phyloP scores from a whole-genome alignment of 176 grass and related monocot genomes.

The Zoysia pacifica region DNA sequence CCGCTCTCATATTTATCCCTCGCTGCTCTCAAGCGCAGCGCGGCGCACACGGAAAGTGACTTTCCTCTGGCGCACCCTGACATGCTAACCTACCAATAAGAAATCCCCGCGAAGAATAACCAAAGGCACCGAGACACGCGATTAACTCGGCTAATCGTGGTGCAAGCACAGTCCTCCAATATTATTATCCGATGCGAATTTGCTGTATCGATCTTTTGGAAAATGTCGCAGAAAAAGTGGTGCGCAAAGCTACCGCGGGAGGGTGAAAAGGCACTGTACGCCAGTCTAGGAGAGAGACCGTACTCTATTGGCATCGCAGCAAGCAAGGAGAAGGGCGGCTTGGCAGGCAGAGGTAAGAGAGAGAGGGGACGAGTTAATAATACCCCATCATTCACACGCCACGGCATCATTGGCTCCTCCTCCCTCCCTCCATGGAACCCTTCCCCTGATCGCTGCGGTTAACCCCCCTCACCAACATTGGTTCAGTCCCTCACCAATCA shows the following conservation, averaged over 20 bases:
- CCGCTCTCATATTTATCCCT: neutral
- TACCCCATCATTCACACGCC: slow-evolving; percentile 67
- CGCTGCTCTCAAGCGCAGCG: no score
- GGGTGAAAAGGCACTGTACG: slow-evolving; percentile 25
- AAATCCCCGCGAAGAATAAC: no score
- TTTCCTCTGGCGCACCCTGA: no score
- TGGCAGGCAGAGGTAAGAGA: slow-evolving; percentile 22
- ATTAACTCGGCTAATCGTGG: no score
- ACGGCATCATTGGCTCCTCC: slow-evolving; percentile 50
- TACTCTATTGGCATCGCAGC: slow-evolving; percentile 44
- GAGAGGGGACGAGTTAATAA: slow-evolving; percentile 50
- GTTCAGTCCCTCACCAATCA: no score
- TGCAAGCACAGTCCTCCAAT: no score
- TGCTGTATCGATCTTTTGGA: neutral
- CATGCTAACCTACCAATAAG: no score
- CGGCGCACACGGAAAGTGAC: no score
- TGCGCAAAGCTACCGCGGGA: neutral
- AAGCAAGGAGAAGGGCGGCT: slow-evolving; percentile 44
- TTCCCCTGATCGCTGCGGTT: slow-evolving; percentile 48
- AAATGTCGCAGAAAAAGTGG: slow-evolving; percentile 37
- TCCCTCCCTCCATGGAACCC: neutral
- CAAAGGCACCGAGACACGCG: no score
- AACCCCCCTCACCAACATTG: slow-evolving; percentile 35
- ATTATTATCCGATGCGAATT: neutral
- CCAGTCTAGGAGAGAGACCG: neutral